Evolutionary conservation across 2,329 filamentous ascomycete species (phyloP), one percentile per base, ranked within the genome.

Genomic region (Neurospora crassa): DNA sequence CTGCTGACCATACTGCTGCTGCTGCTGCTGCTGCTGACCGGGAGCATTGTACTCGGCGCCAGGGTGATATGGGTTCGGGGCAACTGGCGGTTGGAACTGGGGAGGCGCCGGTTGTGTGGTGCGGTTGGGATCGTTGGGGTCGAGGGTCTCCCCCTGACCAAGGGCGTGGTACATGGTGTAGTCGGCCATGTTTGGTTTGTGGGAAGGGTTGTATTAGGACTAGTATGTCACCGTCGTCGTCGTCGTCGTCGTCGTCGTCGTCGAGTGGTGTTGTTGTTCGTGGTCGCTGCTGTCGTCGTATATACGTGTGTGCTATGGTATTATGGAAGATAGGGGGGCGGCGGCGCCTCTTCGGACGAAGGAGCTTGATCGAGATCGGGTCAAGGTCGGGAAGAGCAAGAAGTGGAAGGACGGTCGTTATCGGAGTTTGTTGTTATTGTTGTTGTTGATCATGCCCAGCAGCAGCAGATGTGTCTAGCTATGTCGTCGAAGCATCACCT

Each of bases 11-110:
- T 53, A 53, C 14, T 41, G 40, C 68, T 69, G 68, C 18, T 47
- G 68, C 68, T 59, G 68, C 68, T 69, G 68, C 29, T 47, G 68
- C 20, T n/a, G 83, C 72, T 82, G 82, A 2, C 77, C 78, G 7
- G 78, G 79, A 68, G 80, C 80, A 70, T 80, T 81, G 77, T 85
- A 84, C 41, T 75, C 76, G 10, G 67, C 74, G 70, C 75, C 77
- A 74, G 86, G 85, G 75, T 87, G 84, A 76, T 89, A 89, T 20
- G 84, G 86, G 71, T 86, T 84, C 68, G 84, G 82, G 45, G 85
- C 85, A 70, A 86, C 77, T 18, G 85, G 86, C 67, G 85, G 86
- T 71, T 86, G 83, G 79, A 90, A 90, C 76, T 78, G 76, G 12
- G 78, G 79, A 67, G 79, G 76, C 7, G 79, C 74, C 5, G 78